Conservation (phyloP, 1,284 basidiomycete species). For the Neotropicomus parvogracilis region DNA sequence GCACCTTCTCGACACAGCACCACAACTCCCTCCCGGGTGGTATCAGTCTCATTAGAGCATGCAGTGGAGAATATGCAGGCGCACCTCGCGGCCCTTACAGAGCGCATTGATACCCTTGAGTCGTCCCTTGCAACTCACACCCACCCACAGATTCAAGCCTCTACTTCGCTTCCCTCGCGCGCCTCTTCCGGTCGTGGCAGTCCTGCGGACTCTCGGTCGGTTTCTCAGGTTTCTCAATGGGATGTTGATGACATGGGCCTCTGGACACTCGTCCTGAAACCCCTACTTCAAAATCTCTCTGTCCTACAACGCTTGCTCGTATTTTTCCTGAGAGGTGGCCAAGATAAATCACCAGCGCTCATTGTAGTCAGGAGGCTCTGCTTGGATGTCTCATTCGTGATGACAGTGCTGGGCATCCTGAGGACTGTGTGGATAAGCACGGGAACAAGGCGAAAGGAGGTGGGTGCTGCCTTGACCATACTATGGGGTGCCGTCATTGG, state of each 20-base stretch:
- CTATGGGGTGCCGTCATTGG: constrained; percentile 74
- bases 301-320: constrained; percentile 44
- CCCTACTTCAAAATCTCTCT: constrained; percentile 49
- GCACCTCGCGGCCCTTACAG: constrained; percentile 84
- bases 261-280: constrained; percentile 71
- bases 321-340: constrained; percentile 55
- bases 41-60: constrained; percentile 51
- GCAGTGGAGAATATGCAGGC: constrained; percentile 84
- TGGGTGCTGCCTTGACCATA: constrained; percentile 55
- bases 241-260: constrained; percentile 73
- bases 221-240: constrained; percentile 43
- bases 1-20: constrained; percentile 30
- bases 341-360: constrained; percentile 55
- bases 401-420: constrained; percentile 53
- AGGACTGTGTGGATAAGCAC: constrained; percentile 64
- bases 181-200: constrained; percentile 40
- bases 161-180: constrained; percentile 38
- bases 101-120: constrained; percentile 80
- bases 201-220: constrained; percentile 34
- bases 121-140: constrained; percentile 38
- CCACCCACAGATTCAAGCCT: constrained; percentile 35
- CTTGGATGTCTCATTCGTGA: constrained; percentile 69
- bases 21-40: constrained; percentile 40
- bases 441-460: constrained; percentile 63
- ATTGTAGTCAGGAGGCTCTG: constrained; percentile 67